Base-by-base conservation (phyloP, 768 basidiomycete genomes). In the Russula emetica region DNA sequence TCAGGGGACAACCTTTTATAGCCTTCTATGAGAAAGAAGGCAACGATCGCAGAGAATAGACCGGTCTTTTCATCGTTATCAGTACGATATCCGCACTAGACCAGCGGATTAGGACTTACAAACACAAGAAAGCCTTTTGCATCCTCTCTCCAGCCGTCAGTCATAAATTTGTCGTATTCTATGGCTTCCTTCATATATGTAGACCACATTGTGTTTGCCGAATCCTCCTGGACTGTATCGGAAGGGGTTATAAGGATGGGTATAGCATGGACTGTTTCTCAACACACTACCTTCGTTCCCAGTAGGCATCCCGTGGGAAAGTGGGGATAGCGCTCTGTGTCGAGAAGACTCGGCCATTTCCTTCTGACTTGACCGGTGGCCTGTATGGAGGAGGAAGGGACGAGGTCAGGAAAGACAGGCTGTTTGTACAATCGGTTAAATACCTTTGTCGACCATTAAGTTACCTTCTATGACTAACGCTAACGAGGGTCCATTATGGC, bases 11-110 rank as follows among this genome's bases (percentile, higher is more conserved):
- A 40, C 32, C 51, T 54, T 34, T 70, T 56, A 45, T 63, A 69
- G 36, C 68, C 61, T 53, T 68, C 60, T 30, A 70, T n/a, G 49
- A 70, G 42, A 56, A 70, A 69, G 26, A 63, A 56, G 5, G 67
- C 66, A 2, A 68, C 61, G 9, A 60, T 62, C 1, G 61, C 61
- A 18, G 70, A 68, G 58, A 71, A 71, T 0, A 71, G 52, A 28
- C 70, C 70, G 0, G 71, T 62, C 71, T 71, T 32, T n/a, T 14
- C 13, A 16, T 24, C 7, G 14, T 9, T 9, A 20, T 32, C 28
- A 50, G 11, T n/a, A 36, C 3, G 47, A 42, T 26, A 6, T 26
- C n/a, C 16, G 5, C 34, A 36, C 10, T 16, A 16, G 7, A 45
- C 18, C 32, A 22, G 26, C 18, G 24, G 47, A 13, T 1, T 22